Evolutionary conservation across 2,329 filamentous ascomycete species (phyloP), one percentile per base, ranked within the genome.

Genomic region (Clonostachys chloroleuca): DNA sequence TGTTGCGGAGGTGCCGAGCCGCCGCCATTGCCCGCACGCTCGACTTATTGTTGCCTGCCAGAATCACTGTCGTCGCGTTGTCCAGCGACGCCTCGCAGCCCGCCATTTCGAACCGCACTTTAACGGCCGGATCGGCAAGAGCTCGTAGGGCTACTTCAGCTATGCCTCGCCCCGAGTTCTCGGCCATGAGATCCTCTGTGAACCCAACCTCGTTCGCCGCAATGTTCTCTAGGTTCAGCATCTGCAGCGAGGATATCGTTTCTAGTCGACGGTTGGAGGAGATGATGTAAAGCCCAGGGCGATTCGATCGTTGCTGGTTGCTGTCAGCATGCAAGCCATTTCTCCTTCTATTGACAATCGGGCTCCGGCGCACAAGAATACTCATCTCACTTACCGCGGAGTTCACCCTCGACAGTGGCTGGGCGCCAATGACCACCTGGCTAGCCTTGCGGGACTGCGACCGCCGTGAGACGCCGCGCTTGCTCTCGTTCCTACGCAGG

Each of bases 21-120:
- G 91, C 91, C 13, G 90, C 88, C 46, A 97, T 77, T 4, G 91
- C 90, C 49, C 92, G 80, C 36, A 89, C 85, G 37, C 92, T 92
- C 1, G 86, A 91, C 54, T 90, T 90, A 65, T 96, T 92, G 64
- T 96, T 97, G n/a, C 94, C 92, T 0, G 89, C 92, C n/a, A 97
- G 75, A 7, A 97, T 81, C 18, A 95, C 83, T 34, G 83, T 70
- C 1, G 75, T 73, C 5, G 66, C 64, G 40, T 57, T 64, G 50
- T 49, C 62, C 39, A 60, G 48, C 35, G 55, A 56, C 9, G 58
- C 54, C 16, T 63, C 61, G 9, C 61, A 72, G 43, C 62, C 75
- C 42, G 70, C 72, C 17, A 76, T 65, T 49, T 63, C 62, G 43
- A 67, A 69, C 12, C 70, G 80, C 42, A 77, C 75, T 65, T 71